Evolutionary conservation across 305 asterid species (phyloP), one percentile per base, ranked within the genome.

Genomic region (Fraxinus ornus): DNA sequence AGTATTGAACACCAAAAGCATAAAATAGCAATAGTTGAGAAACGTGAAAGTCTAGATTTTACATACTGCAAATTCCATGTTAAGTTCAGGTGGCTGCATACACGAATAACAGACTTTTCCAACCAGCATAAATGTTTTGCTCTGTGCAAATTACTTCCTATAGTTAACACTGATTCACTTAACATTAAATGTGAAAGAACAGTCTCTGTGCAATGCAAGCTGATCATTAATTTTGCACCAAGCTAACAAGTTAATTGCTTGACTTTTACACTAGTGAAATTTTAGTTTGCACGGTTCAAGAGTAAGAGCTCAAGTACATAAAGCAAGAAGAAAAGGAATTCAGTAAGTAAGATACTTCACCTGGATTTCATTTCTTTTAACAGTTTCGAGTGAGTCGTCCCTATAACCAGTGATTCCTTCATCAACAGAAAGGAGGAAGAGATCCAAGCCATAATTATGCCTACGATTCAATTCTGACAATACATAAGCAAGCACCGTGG

Each of bases 371-470:
- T 96, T 94, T 89, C 99, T 88, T 84, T 96, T 92, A 84, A 94
- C 99, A 86, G 99, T 96, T 89, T 96, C 97, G 71, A 96, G 98
- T 9, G 99, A 96, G 82, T 96, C 99, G 78, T 96, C 99, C 85
- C 99, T 88, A 89, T 96, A 96, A 78, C 99, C 99, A 15, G 98
- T 94, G 87, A 96, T 96, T 78, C 99, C 99, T 86, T 96, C 99
- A 85, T 94, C 99, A 80, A 96, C 93, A 3, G 99, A 96, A 13
- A 96, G 90, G 88, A 96, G 93, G 90, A 96, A 96, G 85, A 96
- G 98, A 87, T 96, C 98, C 85, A 96, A 88, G 75, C 97, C 97
- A 39, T 94, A 96, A 79, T 90, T 89, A 82, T 93, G 97, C 85
- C 98, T 87, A 6, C 88, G 94, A 79, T 96, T 96, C 85, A 96